Base-by-base conservation (phyloP, 1,284 basidiomycete genomes). In the Vanrija sp. region DNA sequence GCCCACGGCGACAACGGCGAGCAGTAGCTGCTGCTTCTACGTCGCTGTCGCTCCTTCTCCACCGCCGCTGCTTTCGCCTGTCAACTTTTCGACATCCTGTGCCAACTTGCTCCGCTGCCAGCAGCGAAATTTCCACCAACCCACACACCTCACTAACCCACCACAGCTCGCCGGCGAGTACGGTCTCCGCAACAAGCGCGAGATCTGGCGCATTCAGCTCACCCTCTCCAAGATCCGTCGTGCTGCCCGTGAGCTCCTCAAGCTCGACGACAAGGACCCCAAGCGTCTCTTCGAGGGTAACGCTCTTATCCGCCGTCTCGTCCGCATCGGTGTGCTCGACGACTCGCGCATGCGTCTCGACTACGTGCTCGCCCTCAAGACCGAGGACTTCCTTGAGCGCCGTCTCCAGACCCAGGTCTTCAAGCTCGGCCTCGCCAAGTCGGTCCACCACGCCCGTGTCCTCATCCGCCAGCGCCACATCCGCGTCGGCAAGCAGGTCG, bases 381-480 rank as follows among this genome's bases (percentile, higher is more conserved):
- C 98, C 70, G 95, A 99, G 81, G 95, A 98, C 81, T 99, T 99
- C 87, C 88, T 99, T 86, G 96, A 99, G 85, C 86, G 96, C 71
- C 83, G 96, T 71, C 82, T 99, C 71, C 96, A 98, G 83, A 99
- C 96, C 55, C 96, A 98, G 83, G 96, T 99, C 71, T 98, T 98
- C 90, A 98, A 98, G 86, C 87, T 85, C 54, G 75, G 74, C 68
- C 84, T 98, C 65, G 96, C 96, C 63, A 98, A 98, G 86, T 89
- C 86, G 69, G 97, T 98, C 72, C 96, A 99, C 80, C 96, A 98
- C 79, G 96, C 96, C 55, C 89, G 95, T 81, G 92, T 95, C 65
- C 84, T 99, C 73, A 98, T 99, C 81, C 84, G 89, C 76, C 96
- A 98, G 81, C 83, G 95, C 64, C 77, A 78, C 75, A 78, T 78